phyloP scores from a whole-genome alignment of 2,329 filamentous ascomycete genomes.

The Penicillium freii region DNA sequence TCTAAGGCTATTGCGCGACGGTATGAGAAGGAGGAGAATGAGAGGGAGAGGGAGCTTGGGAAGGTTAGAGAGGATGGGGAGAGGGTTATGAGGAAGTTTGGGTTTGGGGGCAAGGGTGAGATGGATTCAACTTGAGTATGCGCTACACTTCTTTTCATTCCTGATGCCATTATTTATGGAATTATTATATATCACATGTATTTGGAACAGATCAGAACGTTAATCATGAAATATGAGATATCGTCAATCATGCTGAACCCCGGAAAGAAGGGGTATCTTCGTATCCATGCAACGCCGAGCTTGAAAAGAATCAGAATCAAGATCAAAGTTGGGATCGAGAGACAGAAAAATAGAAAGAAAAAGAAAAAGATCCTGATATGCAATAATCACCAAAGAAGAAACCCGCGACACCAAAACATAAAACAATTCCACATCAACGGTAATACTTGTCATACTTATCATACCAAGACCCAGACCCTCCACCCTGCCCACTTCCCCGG shows the following conservation, averaged over 20 bases:
- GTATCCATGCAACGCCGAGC: slow-evolving; percentile 20
- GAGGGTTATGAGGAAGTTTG: slow-evolving; percentile 24
- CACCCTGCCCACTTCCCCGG: slow-evolving; percentile 30
- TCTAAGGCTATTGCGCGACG: slow-evolving; percentile 32
- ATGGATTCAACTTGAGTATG: not conserved
- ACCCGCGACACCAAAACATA: not conserved
- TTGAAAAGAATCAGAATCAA: not conserved
- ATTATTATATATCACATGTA: slow-evolving; percentile 1
- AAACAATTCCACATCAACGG: slow-evolving; percentile 17
- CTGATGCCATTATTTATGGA: not conserved
- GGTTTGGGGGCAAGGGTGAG: not conserved
- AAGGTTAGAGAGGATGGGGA: slow-evolving; percentile 29
- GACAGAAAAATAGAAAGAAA: not conserved
- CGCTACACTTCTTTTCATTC: not conserved
- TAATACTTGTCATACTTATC: slow-evolving; percentile 27
- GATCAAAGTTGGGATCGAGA: not conserved
- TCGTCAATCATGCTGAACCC: slow-evolving; percentile 16
- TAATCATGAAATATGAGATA: slow-evolving; percentile 7
- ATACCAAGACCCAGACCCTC: slow-evolving; percentile 18
- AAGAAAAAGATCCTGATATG: not conserved
- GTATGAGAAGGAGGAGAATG: slow-evolving; percentile 43
- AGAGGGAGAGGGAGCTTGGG: slow-evolving; percentile 36
- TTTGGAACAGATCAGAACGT: not conserved
- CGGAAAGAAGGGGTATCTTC: slow-evolving; percentile 21
- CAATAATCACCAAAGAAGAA: not conserved